A percentile compares a stretch with the other conserved stretches of the same genome.
These are phyloP conservation scores for Neurospora sp. DNA, from an alignment of 495 filamentous ascomycete genomes.

Conservation along the genomic window DNA sequence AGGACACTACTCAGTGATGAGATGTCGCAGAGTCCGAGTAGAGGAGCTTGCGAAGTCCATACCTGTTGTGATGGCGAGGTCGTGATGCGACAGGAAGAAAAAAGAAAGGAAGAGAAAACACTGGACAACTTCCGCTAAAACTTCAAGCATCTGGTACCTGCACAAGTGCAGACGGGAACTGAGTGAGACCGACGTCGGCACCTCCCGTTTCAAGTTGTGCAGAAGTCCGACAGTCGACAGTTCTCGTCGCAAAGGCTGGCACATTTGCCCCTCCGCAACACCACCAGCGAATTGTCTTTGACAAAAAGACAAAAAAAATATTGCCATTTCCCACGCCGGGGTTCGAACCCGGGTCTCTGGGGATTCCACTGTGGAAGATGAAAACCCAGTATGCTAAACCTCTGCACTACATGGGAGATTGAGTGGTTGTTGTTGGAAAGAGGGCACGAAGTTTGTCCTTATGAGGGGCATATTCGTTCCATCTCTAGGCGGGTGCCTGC, in stretches of 20 bases:
- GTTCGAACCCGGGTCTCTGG: conserved; percentile 16
- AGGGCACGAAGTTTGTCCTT: not conserved
- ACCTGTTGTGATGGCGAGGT: not conserved
- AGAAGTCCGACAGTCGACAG: not conserved
- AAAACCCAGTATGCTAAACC: conserved; percentile 17
- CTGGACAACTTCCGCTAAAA: not conserved
- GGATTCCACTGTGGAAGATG: not conserved
- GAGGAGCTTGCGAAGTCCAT: not conserved
- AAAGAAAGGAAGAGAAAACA: not conserved
- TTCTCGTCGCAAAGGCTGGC: not conserved
- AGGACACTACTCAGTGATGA: not conserved
- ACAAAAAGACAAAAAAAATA: not conserved
- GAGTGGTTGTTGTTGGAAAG: not conserved
- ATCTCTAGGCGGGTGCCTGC: not conserved
- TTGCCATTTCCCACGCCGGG: conserved; percentile 6
- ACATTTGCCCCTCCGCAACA: not conserved
- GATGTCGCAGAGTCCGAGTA: not conserved
- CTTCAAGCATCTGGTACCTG: not conserved
- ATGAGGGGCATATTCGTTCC: not conserved
- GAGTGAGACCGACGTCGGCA: not conserved
- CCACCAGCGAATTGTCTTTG: not conserved
- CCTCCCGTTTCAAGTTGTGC: not conserved
- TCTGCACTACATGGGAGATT: conserved; percentile 13
- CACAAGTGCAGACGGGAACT: not conserved
- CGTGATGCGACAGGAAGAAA: not conserved